These are phyloP conservation scores for Penicillium diatomitis DNA, from an alignment of 495 filamentous ascomycete genomes.

Conservation along the genomic window DNA sequence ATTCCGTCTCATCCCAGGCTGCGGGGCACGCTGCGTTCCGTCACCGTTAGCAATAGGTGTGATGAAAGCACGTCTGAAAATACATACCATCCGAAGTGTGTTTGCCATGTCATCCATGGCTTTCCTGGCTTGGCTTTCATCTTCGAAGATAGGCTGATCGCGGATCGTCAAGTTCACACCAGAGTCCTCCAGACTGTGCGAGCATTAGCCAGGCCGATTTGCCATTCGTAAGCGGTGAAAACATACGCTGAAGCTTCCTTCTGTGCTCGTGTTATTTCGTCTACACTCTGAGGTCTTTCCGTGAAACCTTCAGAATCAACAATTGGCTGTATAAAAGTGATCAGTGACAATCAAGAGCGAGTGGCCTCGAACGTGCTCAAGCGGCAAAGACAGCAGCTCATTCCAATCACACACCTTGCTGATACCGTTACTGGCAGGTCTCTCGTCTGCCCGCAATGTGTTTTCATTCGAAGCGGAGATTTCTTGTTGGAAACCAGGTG, in stretches of 20 bases:
- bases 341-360: background rate
- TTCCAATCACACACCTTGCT: constrained; percentile 17
- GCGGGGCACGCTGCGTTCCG: constrained; percentile 40
- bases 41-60: background rate
- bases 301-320: constrained; percentile 56
- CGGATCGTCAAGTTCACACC: constrained; percentile 87
- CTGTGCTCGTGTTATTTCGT: constrained; percentile 78
- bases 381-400: too few relatives aligned
- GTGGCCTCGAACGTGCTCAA: too few relatives aligned
- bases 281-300: constrained; percentile 56
- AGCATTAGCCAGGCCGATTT: too few relatives aligned
- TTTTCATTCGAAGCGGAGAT: constrained; percentile 23
- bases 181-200: constrained; percentile 50
- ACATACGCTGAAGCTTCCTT: constrained; percentile 60
- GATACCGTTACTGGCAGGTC: constrained; percentile 10
- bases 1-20: constrained; percentile 52
- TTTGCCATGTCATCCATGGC: constrained; percentile 89
- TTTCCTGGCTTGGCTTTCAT: constrained; percentile 77
- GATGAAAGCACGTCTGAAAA: background rate
- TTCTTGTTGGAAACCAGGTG: constrained; percentile 14
- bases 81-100: constrained; percentile 59
- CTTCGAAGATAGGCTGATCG: constrained; percentile 87
- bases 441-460: constrained; percentile 12
- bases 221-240: background rate
- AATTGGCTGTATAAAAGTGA: constrained; percentile 24